Evolutionary conservation across 345 rosid species (phyloP).

Genomic region (Moricandia moricandioides): DNA sequence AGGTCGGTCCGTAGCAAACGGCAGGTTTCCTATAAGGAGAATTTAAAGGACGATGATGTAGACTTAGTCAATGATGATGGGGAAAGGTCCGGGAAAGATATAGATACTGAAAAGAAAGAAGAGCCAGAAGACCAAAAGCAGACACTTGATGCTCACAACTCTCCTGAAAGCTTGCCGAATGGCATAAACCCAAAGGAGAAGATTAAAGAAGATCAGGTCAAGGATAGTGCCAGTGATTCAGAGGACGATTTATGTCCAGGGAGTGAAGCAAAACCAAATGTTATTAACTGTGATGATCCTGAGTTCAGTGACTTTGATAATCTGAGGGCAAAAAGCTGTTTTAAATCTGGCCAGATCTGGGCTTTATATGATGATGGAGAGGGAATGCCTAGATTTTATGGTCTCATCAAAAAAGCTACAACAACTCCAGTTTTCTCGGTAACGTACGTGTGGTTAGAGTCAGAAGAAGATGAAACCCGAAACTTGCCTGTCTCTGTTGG

Average conservation of each 20-base stretch:
- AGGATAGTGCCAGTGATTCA: slow-evolving; percentile 12
- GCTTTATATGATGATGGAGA: slow-evolving; percentile 79
- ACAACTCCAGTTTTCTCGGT: slow-evolving; percentile 50
- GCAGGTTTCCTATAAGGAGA: slow-evolving; percentile 67
- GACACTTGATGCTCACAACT: slow-evolving; percentile 4
- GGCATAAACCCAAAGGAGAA: slow-evolving; percentile 14
- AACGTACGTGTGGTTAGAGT: slow-evolving; percentile 69
- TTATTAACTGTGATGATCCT: slow-evolving; percentile 51
- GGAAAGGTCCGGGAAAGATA: slow-evolving; percentile 13
- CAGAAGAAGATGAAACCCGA: slow-evolving; percentile 34
- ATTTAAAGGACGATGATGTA: slow-evolving; percentile 63
- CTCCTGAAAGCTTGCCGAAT: slow-evolving; percentile 25
- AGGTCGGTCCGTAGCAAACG: slow-evolving; percentile 76
- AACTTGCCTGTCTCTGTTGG: slow-evolving; percentile 74
- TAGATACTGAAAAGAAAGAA: slow-evolving; percentile 24
- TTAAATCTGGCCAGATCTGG: slow-evolving; percentile 75
- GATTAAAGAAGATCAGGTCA: slow-evolving; percentile 30
- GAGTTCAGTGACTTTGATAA: slow-evolving; percentile 68
- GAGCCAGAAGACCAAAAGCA: slow-evolving; percentile 22
- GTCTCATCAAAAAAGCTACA: slow-evolving; percentile 51
- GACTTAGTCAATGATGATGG: slow-evolving; percentile 32
- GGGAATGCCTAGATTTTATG: slow-evolving; percentile 90
- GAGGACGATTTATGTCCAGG: slow-evolving; percentile 32
- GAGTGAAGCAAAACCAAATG: slow-evolving; percentile 34
- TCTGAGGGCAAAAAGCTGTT: slow-evolving; percentile 40